Base-by-base conservation (phyloP, 805 yeast genomes). In the Candida corydali region DNA sequence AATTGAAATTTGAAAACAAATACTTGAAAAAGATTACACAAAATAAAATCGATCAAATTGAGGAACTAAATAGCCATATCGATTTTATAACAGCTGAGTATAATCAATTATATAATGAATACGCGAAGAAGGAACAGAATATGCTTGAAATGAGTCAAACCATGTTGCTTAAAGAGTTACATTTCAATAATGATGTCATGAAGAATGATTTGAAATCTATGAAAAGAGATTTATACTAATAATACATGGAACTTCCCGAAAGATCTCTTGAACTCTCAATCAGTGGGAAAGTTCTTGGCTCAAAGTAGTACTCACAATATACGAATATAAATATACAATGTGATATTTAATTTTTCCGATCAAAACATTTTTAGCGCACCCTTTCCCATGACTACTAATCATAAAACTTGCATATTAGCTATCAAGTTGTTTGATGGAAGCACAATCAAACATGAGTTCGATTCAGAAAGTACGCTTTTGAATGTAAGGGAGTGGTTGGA, bases 341-440 rank as follows among this genome's bases (percentile, higher is more conserved):
- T n/a, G n/a, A n/a, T n/a, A n/a, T n/a, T n/a, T n/a, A n/a, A n/a
- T n/a, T n/a, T n/a, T n/a, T n/a, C n/a, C n/a, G n/a, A n/a, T n/a
- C n/a, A n/a, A n/a, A n/a, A n/a, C n/a, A n/a, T n/a, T n/a, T n/a
- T n/a, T n/a, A n/a, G n/a, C n/a, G n/a, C n/a, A n/a, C n/a, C n/a
- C n/a, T n/a, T n/a, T n/a, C n/a, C n/a, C n/a, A n/a, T n/a, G n/a
- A n/a, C n/a, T n/a, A n/a, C n/a, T n/a, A n/a, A 24, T 16, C 6
- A 27, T 17, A 20, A 29, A 5, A 8, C 15, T n/a, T 54, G 86
- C 44, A 55, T 67, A 0, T 57, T 82, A 9, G 71, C 76, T n/a
- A 65, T 86, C 9, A 75, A 84, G 46, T 61, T 83, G 26, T 69
- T 86, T 32, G 83, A 86, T 56, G 91, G 95, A 0, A 61, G 66